A percentile compares a stretch with the other conserved stretches of the same genome.
phyloP scores from a whole-genome alignment of 1,139 yeast genomes.

The Pneumocystis canis region DNA sequence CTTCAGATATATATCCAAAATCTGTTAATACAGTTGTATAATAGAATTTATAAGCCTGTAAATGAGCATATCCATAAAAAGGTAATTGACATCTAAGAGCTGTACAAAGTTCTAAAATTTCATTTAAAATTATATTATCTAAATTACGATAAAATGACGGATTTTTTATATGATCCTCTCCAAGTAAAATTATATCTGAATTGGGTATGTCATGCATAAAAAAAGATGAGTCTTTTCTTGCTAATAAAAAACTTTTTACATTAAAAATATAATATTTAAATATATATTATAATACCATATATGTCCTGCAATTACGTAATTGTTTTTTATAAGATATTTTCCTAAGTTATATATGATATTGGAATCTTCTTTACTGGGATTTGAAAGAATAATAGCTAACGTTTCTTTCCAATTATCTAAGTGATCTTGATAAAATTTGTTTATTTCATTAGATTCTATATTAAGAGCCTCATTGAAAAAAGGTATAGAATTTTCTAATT shows the following conservation, averaged over 20 bases:
- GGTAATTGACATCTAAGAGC: conserved; percentile 21
- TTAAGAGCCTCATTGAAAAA: neutral
- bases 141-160: conserved; percentile 23
- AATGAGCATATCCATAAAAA: conserved; percentile 34
- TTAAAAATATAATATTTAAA: neutral
- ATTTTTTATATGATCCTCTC: conserved; percentile 16
- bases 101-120: conserved; percentile 53
- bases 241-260: conserved; percentile 16
- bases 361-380: conserved; percentile 21
- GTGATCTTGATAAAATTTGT: conserved; percentile 1
- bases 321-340: conserved; percentile 20
- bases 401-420: conserved; percentile 25
- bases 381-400: conserved; percentile 23
- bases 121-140: conserved; percentile 42
- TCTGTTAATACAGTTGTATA: conserved; percentile 57
- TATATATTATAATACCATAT: conserved; percentile 14
- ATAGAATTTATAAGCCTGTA: conserved; percentile 40
- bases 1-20: conserved; percentile 39
- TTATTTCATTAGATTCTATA: conserved; percentile 1
- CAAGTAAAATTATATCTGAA: conserved; percentile 19
- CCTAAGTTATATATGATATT: conserved; percentile 26
- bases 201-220: conserved; percentile 19
- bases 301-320: conserved; percentile 25
- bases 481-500: conserved; percentile 3
- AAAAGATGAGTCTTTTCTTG: conserved; percentile 19